Evolutionary conservation across 2,329 filamentous ascomycete species (phyloP), one percentile per base, ranked within the genome.

Genomic region (Trichophyton simii): DNA sequence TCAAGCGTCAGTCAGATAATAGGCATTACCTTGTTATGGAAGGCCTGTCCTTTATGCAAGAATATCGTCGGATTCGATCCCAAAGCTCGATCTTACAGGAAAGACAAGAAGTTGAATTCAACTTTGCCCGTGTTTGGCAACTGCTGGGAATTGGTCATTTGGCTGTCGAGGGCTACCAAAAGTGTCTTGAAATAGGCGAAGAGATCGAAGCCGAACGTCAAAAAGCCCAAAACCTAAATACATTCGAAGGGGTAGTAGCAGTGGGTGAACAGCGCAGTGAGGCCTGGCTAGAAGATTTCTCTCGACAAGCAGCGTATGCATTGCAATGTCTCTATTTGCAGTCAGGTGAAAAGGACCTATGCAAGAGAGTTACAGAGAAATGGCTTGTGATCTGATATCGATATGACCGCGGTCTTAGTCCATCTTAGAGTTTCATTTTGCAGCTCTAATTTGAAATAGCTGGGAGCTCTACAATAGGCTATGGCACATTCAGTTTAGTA

Each of bases 1-100:
- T 96, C 69, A 96, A 97, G 72, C 83, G 92, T 1, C 89, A 95
- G 72, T 86, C 87, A 0, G 89, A 92, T 57, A 97, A 97, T 71
- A 80, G 94, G 1, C 92, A 97, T 70, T 92, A 89, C 69, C 83
- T 91, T 46, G 84, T 96, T 48, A 80, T 89, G 65, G 91, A 97
- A 72, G 94, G 91, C 0, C 81, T 96, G 58, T 79, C 86, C 0
- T 96, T 96, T 68, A 75, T 97, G 62, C 83, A 86, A 62, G 78
- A 83, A 41, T 95, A 95, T 73, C 86, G 88, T 66, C 79, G 83
- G 2, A 70, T 83, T 28, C 80, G 87, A 28, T 76, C 63, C 73
- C 77, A 63, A 71, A 74, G 72, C 4, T 71, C 70, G 7, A 66
- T 74, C 3, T 72, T 75, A 1, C 68, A 76, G 20, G 76, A 86